Conservation (phyloP, 2,329 filamentous ascomycete species). For the Sarocladiaceae sp. region DNA sequence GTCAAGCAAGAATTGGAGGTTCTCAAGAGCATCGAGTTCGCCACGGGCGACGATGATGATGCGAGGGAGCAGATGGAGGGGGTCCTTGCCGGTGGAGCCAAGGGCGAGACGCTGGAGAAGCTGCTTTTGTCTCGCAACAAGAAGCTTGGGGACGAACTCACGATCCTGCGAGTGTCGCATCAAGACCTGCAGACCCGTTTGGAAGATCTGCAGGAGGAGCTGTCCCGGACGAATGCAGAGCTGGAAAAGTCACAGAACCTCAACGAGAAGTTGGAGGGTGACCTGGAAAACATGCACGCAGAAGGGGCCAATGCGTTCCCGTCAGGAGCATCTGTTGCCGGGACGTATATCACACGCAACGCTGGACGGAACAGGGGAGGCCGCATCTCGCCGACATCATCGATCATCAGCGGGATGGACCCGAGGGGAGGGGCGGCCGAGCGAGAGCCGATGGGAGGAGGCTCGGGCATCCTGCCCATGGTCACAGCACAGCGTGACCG, state of each 20-base stretch:
- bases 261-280: slow-evolving; percentile 85
- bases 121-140: slow-evolving; percentile 90
- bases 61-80: slow-evolving; percentile 32
- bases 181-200: slow-evolving; percentile 81
- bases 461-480: slow-evolving; percentile 92
- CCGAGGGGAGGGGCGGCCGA: slow-evolving; percentile 45
- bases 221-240: slow-evolving; percentile 77
- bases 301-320: slow-evolving; percentile 80
- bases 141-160: slow-evolving; percentile 90
- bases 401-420: slow-evolving; percentile 96
- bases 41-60: slow-evolving; percentile 79
- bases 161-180: slow-evolving; percentile 86
- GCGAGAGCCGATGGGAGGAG: slow-evolving; percentile 62
- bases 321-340: slow-evolving; percentile 85
- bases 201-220: slow-evolving; percentile 73
- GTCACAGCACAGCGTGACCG: slow-evolving; percentile 95
- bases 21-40: slow-evolving; percentile 95
- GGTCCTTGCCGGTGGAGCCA: slow-evolving; percentile 21
- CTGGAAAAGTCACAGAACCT: slow-evolving; percentile 79
- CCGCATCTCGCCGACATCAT: slow-evolving; percentile 82
- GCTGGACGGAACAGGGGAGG: slow-evolving; percentile 60
- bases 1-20: slow-evolving; percentile 94
- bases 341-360: slow-evolving; percentile 74
- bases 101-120: slow-evolving; percentile 81
- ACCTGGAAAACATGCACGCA: slow-evolving; percentile 80